Base-by-base conservation (phyloP, 2,329 filamentous ascomycete genomes). In the Scorias spongiosa region DNA sequence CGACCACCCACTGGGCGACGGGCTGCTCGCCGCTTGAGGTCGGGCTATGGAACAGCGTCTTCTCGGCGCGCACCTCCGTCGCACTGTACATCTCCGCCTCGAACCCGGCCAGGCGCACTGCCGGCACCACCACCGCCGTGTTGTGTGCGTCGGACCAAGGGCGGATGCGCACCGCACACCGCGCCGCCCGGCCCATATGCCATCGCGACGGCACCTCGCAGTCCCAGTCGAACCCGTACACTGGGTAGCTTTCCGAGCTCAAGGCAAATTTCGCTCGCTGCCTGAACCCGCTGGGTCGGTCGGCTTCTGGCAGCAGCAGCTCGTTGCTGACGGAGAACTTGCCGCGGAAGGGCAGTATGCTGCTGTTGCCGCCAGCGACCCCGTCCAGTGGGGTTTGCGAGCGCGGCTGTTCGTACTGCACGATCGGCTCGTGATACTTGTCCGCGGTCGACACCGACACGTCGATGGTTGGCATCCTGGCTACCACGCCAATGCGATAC, bases 241-340 rank as follows among this genome's bases (percentile, higher is more conserved):
- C 48, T 5, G 52, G 51, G 18, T 51, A 52, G 17, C 49, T 42
- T 18, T 42, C 47, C 2, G 51, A 49, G 5, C 43, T 48, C 39
- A 53, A 51, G 11, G 50, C 45, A 9, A 50, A 50, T 30, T 47
- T 54, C 10, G 52, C 46, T 29, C 51, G 54, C 41, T 50, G 42
- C 29, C 51, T 49, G 40, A 53, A 50, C 2, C 49, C 49, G 20
- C 28, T 38, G 6, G 52, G 51, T 5, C 51, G 49, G 15, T 49
- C 30, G 11, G 46, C 46, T 36, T 49, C 47, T 2, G 51, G 51
- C 2, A 54, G 46, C 2, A 56, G 44, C 12, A 49, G 32, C 15
- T 52, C 45, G 34, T 48, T 54, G 20, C 53, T 48, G 5, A 56
- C 34, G 36, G 38, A 26, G 41, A 38, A 12, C 26, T 29, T 40